phyloP scores from a whole-genome alignment of 106 monocot genomes.

The Phalaenopsis aphrodite region DNA sequence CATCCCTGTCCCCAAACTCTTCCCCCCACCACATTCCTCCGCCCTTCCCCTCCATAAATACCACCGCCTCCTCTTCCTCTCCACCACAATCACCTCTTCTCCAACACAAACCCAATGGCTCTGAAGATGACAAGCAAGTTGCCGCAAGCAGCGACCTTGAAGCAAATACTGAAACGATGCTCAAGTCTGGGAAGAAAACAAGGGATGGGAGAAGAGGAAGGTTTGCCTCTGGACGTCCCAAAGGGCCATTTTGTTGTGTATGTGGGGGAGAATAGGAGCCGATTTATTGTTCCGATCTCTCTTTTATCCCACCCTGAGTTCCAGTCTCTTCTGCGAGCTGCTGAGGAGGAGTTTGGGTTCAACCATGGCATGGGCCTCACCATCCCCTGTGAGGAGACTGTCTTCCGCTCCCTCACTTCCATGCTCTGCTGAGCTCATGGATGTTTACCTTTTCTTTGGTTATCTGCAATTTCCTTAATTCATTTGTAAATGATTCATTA shows the following conservation, averaged over 20 bases:
- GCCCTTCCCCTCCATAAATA: background rate
- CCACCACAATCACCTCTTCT: background rate
- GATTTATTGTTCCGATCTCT: constrained; percentile 50
- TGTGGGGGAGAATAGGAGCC: constrained; percentile 45
- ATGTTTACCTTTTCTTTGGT: background rate
- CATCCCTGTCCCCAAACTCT: background rate
- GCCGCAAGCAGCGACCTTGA: constrained; percentile 21
- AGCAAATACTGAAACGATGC: constrained; percentile 45
- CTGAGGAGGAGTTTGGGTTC: constrained; percentile 66
- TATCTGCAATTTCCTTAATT: background rate
- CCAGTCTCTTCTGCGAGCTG: constrained; percentile 29
- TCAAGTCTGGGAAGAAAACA: constrained; percentile 39
- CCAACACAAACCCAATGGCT: constrained; percentile 13
- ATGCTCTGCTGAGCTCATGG: background rate
- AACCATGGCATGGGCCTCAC: constrained; percentile 51
- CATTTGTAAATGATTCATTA: background rate
- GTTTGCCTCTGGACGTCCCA: constrained; percentile 37
- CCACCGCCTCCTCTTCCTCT: background rate
- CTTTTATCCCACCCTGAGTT: constrained; percentile 31
- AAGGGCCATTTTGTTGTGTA: constrained; percentile 53
- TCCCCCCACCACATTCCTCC: background rate
- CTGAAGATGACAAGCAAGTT: constrained; percentile 10
- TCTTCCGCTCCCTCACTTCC: constrained; percentile 44
- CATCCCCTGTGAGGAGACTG: constrained; percentile 52
- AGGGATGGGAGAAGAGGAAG: constrained; percentile 4